Evolutionary conservation across 495 filamentous ascomycete genomes (phyloP).

Genomic region (Cercophora newfieldiana): DNA sequence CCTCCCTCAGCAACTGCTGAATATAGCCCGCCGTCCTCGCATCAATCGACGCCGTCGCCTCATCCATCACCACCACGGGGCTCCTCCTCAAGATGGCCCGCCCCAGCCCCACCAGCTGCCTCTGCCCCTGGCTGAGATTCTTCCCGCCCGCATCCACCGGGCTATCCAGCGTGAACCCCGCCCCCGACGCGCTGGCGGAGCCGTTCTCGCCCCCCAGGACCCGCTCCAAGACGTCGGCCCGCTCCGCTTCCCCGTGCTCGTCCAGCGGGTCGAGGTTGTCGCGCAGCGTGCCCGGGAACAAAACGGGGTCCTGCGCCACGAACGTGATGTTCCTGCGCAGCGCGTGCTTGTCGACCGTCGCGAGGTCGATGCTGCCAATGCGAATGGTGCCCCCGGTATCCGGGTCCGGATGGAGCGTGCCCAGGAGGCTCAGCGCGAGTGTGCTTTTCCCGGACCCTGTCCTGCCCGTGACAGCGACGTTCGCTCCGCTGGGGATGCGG

Average conservation of each 20-base stretch:
- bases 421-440: slow-evolving; percentile 56
- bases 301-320: slow-evolving; percentile 62
- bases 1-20: slow-evolving; percentile 72
- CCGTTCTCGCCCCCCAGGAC: slow-evolving; percentile 37
- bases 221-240: slow-evolving; percentile 45
- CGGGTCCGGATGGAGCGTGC: slow-evolving; percentile 48
- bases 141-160: slow-evolving; percentile 57
- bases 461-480: slow-evolving; percentile 63
- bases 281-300: slow-evolving; percentile 57
- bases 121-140: slow-evolving; percentile 62
- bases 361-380: slow-evolving; percentile 56
- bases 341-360: slow-evolving; percentile 51
- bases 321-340: slow-evolving; percentile 59
- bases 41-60: slow-evolving; percentile 87
- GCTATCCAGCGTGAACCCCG: slow-evolving; percentile 43
- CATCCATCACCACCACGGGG: slow-evolving; percentile 66
- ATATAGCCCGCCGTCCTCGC: slow-evolving; percentile 73
- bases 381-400: slow-evolving; percentile 54
- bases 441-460: slow-evolving; percentile 66
- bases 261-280: slow-evolving; percentile 57
- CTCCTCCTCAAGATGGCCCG: slow-evolving; percentile 59
- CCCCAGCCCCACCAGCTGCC: slow-evolving; percentile 61
- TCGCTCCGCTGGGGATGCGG: slow-evolving; percentile 70
- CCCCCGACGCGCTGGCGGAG: not conserved
- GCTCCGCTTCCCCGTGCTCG: slow-evolving; percentile 48